phyloP scores from a whole-genome alignment of 805 yeast species.

The Starmerella apicola region DNA sequence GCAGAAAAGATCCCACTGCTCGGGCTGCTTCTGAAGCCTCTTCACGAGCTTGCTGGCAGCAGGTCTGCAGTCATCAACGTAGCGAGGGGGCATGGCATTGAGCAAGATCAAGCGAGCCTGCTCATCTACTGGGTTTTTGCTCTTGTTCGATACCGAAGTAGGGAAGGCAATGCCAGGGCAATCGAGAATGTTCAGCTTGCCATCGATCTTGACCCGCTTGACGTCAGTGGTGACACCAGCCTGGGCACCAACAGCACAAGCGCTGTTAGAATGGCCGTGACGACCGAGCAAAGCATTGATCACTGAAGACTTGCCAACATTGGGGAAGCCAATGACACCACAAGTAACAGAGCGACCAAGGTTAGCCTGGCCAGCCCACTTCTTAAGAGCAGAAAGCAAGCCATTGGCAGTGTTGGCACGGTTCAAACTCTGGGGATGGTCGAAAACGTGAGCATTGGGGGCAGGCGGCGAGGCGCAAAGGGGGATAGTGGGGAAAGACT shows the following conservation, averaged over 20 bases:
- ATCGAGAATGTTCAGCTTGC: slow-evolving; percentile 75
- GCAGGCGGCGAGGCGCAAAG: slow-evolving; percentile 64
- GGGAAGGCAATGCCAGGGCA: slow-evolving; percentile 99
- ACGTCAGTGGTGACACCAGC: slow-evolving; percentile 93
- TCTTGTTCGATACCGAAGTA: slow-evolving; percentile 27
- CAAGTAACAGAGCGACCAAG: slow-evolving; percentile 81
- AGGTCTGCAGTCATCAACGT: slow-evolving; percentile 69
- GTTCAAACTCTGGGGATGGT: slow-evolving; percentile 51
- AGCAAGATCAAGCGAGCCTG: slow-evolving; percentile 81
- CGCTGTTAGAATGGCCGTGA: slow-evolving; percentile 42
- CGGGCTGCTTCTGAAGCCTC: slow-evolving; percentile 58
- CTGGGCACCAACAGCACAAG: slow-evolving; percentile 94
- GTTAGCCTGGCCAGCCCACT: slow-evolving; percentile 72
- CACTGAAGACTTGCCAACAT: slow-evolving; percentile 91
- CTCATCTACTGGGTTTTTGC: slow-evolving; percentile 40
- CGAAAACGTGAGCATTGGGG: slow-evolving; percentile 52
- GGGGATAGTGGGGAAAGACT: slow-evolving; percentile 86
- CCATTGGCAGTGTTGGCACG: slow-evolving; percentile 59
- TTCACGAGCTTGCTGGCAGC: slow-evolving; percentile 69
- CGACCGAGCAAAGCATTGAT: slow-evolving; percentile 72
- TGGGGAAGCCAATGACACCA: slow-evolving; percentile 95
- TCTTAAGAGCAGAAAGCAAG: slow-evolving; percentile 67
- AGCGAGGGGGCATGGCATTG: slow-evolving; percentile 81
- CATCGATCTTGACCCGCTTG: slow-evolving; percentile 86
- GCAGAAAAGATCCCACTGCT: slow-evolving; percentile 54